phyloP scores from a whole-genome alignment of 2,329 filamentous ascomycete genomes.

The Cytospora leucostoma region DNA sequence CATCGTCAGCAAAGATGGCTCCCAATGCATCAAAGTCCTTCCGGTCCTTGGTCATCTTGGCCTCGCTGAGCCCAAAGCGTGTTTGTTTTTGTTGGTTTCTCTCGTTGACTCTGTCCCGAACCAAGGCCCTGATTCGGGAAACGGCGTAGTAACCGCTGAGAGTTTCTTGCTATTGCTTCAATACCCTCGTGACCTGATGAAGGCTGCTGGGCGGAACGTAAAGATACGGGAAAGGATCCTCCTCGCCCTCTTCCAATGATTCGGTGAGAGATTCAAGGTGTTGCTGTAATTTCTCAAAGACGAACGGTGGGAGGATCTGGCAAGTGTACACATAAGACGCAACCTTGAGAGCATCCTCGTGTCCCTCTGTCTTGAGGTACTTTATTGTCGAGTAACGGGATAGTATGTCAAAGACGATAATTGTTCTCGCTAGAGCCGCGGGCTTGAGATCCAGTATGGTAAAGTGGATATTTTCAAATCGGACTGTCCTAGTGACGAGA shows the following conservation, averaged over 20 bases:
- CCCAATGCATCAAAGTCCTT: no score
- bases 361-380: not conserved
- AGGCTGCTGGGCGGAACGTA: constrained; percentile 17
- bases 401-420: not conserved
- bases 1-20: no score
- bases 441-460: constrained; percentile 2
- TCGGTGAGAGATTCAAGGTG: constrained; percentile 29
- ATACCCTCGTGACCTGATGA: constrained; percentile 24
- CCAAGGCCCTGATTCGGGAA: no score
- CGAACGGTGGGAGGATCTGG: constrained; percentile 30
- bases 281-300: constrained; percentile 26
- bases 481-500: accelerated
- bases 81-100: no score
- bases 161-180: constrained; percentile 7
- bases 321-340: constrained; percentile 31
- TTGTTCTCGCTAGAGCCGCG: not conserved
- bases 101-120: no score
- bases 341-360: constrained; percentile 21
- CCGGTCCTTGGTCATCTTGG: no score
- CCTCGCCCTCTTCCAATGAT: constrained; percentile 23
- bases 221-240: constrained; percentile 15
- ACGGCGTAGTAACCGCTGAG: no score
- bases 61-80: no score
- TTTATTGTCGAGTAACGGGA: not conserved
- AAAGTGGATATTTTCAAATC: not conserved